Percentiles rank a stretch among this genome's conserved stretches.
phyloP scores from a whole-genome alignment of 2,329 filamentous ascomycete genomes.

The Microcera coccophila region DNA sequence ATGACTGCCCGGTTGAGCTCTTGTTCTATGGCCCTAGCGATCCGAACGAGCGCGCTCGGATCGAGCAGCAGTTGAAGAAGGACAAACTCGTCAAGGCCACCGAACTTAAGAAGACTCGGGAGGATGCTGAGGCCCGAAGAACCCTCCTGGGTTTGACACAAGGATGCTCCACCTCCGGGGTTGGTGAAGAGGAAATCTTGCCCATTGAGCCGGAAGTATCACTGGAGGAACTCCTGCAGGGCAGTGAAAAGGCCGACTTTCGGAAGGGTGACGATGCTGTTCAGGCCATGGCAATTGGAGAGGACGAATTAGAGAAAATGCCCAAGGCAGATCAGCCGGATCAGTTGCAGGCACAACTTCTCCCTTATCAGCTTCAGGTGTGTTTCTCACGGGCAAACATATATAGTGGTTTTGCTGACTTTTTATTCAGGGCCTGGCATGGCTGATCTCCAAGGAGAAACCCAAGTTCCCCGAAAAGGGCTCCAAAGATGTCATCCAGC shows the following conservation, averaged over 20 bases:
- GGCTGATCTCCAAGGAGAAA: slow-evolving; percentile 74
- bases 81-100: slow-evolving; percentile 60
- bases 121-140: slow-evolving; percentile 51
- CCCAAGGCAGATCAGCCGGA: slow-evolving; percentile 67
- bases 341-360: slow-evolving; percentile 60
- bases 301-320: slow-evolving; percentile 67
- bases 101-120: slow-evolving; percentile 52
- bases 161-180: slow-evolving; percentile 37
- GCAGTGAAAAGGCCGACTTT: slow-evolving; percentile 65
- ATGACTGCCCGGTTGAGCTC: slow-evolving; percentile 68
- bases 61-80: slow-evolving; percentile 60
- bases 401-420: slow-evolving; percentile 15
- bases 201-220: slow-evolving; percentile 39
- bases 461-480: slow-evolving; percentile 59
- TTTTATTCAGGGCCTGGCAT: slow-evolving; percentile 64
- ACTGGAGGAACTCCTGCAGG: slow-evolving; percentile 61
- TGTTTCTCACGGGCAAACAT: too few species aligned
- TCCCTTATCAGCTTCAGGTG: slow-evolving; percentile 73
- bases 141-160: slow-evolving; percentile 39
- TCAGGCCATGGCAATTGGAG: slow-evolving; percentile 67
- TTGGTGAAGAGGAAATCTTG: slow-evolving; percentile 23
- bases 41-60: slow-evolving; percentile 43
- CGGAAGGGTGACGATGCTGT: slow-evolving; percentile 61
- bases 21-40: slow-evolving; percentile 66
- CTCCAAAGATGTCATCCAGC: slow-evolving; percentile 61